A percentile compares a stretch with the other conserved stretches of the same genome.
Evolutionary conservation across 2,329 filamentous ascomycete genomes (phyloP).

Genomic region (Pyrenophora teres): DNA sequence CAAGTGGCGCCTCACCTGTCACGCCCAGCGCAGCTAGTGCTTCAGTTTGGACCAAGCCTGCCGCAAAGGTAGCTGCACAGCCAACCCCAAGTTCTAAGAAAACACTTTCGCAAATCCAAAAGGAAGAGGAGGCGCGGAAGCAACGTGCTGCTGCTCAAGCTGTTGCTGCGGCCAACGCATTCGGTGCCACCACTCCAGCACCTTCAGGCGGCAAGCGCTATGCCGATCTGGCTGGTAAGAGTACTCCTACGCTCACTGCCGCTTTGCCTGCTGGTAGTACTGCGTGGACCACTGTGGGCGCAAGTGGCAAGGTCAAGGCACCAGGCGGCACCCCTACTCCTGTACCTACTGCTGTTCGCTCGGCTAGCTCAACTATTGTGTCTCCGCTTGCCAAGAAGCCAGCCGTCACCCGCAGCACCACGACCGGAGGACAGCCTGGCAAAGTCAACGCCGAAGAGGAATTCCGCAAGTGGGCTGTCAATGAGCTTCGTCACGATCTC

Average conservation of each 20-base stretch:
- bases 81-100: constrained; percentile 67
- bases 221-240: constrained; percentile 89
- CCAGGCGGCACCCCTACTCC: constrained; percentile 63
- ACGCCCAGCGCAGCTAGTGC: constrained; percentile 55
- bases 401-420: constrained; percentile 56
- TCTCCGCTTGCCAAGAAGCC: constrained; percentile 57
- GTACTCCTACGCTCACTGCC: constrained; percentile 50
- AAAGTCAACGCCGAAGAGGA: constrained; percentile 78
- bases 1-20: constrained; percentile 70
- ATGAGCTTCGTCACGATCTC: constrained; percentile 75
- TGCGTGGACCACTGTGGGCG: constrained; percentile 95
- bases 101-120: constrained; percentile 93
- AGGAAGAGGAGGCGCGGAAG: constrained; percentile 91
- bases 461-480: constrained; percentile 89
- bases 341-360: constrained; percentile 54
- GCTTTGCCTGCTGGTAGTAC: constrained; percentile 52
- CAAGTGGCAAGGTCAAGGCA: constrained; percentile 86
- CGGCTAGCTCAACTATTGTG: constrained; percentile 53
- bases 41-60: constrained; percentile 67
- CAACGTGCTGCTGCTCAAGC: constrained; percentile 66
- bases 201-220: constrained; percentile 76
- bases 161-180: constrained; percentile 51
- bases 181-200: constrained; percentile 52
- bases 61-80: constrained; percentile 54
- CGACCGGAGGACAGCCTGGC: constrained; percentile 50